phyloP scores from a whole-genome alignment of 2,329 filamentous ascomycete species.

The Clonostachys byssicola region DNA sequence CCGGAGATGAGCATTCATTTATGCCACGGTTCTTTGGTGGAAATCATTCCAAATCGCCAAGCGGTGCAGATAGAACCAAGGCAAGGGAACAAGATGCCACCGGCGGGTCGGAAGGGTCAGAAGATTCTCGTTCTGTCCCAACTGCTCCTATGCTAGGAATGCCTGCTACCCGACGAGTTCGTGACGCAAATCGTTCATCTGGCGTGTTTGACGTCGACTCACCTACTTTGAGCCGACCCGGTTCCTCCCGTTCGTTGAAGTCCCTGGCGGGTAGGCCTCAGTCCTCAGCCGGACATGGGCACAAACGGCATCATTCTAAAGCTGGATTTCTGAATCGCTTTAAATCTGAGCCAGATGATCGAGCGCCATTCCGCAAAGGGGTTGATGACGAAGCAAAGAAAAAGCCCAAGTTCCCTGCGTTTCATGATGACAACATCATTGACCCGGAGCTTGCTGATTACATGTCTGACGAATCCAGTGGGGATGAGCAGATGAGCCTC shows the following conservation, averaged over 20 bases:
- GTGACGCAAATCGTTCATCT: constrained; percentile 80
- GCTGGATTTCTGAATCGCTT: constrained; percentile 78
- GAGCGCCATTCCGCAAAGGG: constrained; percentile 80
- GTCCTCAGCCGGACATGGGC: constrained; percentile 64
- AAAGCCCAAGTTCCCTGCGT: constrained; percentile 74
- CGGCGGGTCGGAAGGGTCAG: constrained; percentile 32
- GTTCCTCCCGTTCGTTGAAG: constrained; percentile 84
- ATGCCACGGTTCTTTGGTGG: constrained; percentile 60
- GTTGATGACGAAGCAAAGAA: constrained; percentile 61
- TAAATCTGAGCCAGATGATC: constrained; percentile 69
- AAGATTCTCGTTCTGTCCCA: constrained; percentile 50
- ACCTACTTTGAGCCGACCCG: constrained; percentile 81
- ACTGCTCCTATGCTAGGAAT: constrained; percentile 67
- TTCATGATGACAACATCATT: constrained; percentile 97
- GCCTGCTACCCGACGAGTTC: constrained; percentile 59
- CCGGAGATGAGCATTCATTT: constrained; percentile 71
- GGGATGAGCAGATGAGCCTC: constrained; percentile 86
- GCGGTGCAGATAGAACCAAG: constrained; percentile 19
- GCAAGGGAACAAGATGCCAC: constrained; percentile 32
- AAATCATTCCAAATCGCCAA: constrained; percentile 37
- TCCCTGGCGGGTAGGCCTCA: constrained; percentile 70
- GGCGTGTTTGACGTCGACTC: constrained; percentile 87
- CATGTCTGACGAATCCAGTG: constrained; percentile 93
- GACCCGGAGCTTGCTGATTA: constrained; percentile 94
- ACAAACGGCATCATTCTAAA: constrained; percentile 83